Evolutionary conservation across 2,329 filamentous ascomycete species (phyloP).

Genomic region (Paecilomyces variotii): DNA sequence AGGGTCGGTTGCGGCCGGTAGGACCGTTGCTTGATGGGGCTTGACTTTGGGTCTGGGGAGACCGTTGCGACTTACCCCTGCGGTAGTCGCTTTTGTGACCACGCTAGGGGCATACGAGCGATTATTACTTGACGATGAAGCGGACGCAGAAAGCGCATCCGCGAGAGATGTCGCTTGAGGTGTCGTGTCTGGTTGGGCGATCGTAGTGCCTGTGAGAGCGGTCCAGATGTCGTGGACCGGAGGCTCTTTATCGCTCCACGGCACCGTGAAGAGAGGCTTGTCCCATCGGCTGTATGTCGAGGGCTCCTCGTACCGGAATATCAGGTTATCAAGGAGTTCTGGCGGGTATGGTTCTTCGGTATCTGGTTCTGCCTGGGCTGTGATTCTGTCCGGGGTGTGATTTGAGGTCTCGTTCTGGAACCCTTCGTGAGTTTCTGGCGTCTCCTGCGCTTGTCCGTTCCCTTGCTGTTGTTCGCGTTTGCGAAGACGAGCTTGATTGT

Average conservation of each 20-base stretch:
- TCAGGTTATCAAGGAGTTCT: slow-evolving; percentile 54
- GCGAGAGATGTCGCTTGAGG: slow-evolving; percentile 1
- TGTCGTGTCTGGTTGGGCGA: slow-evolving; percentile 12
- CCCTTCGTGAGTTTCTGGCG: slow-evolving; percentile 1
- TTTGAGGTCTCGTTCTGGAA: neutral
- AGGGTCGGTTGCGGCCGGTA: slow-evolving; percentile 30
- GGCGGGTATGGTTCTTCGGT: slow-evolving; percentile 40
- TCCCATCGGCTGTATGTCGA: slow-evolving; percentile 59
- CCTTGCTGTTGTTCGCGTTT: slow-evolving; percentile 7
- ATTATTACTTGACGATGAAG: slow-evolving; percentile 7
- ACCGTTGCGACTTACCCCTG: slow-evolving; percentile 10
- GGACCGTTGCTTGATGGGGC: slow-evolving; percentile 37
- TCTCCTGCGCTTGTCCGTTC: slow-evolving; percentile 1
- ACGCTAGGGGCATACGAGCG: slow-evolving; percentile 21
- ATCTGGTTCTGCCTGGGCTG: slow-evolving; percentile 6
- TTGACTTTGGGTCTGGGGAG: slow-evolving; percentile 21
- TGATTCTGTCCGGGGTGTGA: slow-evolving; percentile 2
- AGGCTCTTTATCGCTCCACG: slow-evolving; percentile 47
- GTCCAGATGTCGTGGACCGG: slow-evolving; percentile 55
- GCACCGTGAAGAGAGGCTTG: slow-evolving; percentile 56
- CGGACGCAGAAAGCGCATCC: neutral
- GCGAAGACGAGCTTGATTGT: slow-evolving; percentile 38
- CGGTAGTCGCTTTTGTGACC: slow-evolving; percentile 13
- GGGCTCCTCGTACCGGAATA: slow-evolving; percentile 61
- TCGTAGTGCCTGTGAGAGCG: slow-evolving; percentile 38